Conservation (phyloP, 2,329 filamentous ascomycete species). For the Fusarium proliferatum region DNA sequence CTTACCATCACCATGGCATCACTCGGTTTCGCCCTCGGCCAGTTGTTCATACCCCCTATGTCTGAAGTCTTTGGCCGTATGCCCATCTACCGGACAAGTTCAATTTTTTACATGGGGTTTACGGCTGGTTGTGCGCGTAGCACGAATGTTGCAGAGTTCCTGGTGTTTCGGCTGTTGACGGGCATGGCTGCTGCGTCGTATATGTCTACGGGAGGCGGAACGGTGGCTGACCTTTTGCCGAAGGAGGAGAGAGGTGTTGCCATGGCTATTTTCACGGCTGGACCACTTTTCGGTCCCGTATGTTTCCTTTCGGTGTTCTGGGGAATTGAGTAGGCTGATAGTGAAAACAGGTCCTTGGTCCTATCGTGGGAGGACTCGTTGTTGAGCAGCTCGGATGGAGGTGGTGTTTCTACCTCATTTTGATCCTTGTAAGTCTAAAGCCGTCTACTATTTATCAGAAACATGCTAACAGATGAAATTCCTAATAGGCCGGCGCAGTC, state of each 20-base stretch:
- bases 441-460: no score
- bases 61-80: background rate
- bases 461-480: no score
- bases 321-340: accelerated
- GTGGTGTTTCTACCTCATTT: background rate
- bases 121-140: background rate
- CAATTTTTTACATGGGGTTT: background rate
- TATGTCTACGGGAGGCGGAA: background rate
- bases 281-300: background rate
- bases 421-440: background rate
- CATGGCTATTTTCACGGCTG: background rate
- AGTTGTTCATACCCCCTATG: background rate
- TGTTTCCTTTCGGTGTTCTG: accelerated
- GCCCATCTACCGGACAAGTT: background rate
- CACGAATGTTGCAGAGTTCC: background rate
- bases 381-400: background rate
- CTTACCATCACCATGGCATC: background rate
- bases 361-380: background rate
- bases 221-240: background rate
- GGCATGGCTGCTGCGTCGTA: background rate
- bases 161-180: background rate
- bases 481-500: background rate
- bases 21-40: background rate
- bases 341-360: background rate
- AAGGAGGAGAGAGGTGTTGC: background rate